Conservation (phyloP, 176 grass and related monocot species). For the Zoysia pacifica region DNA sequence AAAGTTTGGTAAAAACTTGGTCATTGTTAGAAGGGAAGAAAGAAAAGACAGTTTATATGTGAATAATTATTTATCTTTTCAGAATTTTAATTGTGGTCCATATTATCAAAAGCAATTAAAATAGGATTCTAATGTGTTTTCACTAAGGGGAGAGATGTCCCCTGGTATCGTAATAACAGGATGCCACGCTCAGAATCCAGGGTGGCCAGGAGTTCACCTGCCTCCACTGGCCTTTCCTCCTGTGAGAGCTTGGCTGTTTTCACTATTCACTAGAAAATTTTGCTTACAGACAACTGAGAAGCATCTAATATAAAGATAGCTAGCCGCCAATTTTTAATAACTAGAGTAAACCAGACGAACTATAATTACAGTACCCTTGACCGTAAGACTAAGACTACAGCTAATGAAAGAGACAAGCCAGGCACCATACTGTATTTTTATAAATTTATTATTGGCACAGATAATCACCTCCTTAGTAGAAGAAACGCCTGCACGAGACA, state of each 20-base stretch:
- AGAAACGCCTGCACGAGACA: conserved; percentile 64
- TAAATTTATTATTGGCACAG: neutral
- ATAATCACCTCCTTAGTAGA: conserved; percentile 42
- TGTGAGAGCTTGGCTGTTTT: too few relatives aligned
- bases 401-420: neutral
- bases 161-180: too few relatives aligned
- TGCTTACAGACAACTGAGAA: too few relatives aligned
- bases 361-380: too few relatives aligned
- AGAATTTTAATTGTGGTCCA: neutral
- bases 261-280: too few relatives aligned
- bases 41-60: neutral
- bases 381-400: neutral
- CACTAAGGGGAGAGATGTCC: too few relatives aligned
- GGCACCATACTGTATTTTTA: neutral
- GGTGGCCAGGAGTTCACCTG: too few relatives aligned
- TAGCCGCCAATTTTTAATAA: too few relatives aligned
- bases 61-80: neutral
- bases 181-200: too few relatives aligned
- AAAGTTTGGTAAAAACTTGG: neutral
- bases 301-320: too few relatives aligned
- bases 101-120: neutral
- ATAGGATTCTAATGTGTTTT: conserved; percentile 13
- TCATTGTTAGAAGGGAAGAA: neutral
- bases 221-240: too few relatives aligned
- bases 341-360: too few relatives aligned